These are phyloP conservation scores for Mucor plumbeus DNA, from an alignment of 371 early-diverging fungal genomes.

Conservation along the genomic window DNA sequence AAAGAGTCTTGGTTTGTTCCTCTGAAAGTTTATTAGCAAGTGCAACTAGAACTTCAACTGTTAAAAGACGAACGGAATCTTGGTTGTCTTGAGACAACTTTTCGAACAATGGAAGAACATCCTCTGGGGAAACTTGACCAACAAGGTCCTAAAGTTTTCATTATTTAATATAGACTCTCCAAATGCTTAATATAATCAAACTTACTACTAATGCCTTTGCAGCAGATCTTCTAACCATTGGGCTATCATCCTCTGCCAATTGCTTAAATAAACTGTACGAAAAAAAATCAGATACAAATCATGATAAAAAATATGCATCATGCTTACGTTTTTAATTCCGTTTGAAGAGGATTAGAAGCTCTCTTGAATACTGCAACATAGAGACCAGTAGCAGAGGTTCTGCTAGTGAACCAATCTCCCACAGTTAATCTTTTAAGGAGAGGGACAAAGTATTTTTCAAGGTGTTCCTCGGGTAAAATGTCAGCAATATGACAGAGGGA, in stretches of 20 bases:
- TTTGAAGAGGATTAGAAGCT: slow-evolving; percentile 74
- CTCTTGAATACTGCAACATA: slow-evolving; percentile 84
- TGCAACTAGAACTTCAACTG: slow-evolving; percentile 91
- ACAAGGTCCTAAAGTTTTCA: slow-evolving; percentile 58
- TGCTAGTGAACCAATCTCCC: slow-evolving; percentile 98
- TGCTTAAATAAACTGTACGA: slow-evolving; percentile 64
- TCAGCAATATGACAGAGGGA: slow-evolving; percentile 85
- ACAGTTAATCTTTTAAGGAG: slow-evolving; percentile 87
- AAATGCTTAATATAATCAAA: not conserved
- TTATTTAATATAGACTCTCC: too few relatives aligned
- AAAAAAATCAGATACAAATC: not conserved
- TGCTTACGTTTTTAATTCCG: slow-evolving; percentile 70
- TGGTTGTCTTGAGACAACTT: slow-evolving; percentile 86
- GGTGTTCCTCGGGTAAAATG: slow-evolving; percentile 73
- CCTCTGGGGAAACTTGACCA: slow-evolving; percentile 70
- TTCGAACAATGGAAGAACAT: slow-evolving; percentile 81
- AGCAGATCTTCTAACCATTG: slow-evolving; percentile 97
- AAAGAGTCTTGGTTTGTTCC: slow-evolving; percentile 76
- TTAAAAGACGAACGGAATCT: slow-evolving; percentile 96
- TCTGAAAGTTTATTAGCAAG: slow-evolving; percentile 81
- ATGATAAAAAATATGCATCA: slow-evolving; percentile 2
- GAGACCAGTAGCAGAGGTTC: slow-evolving; percentile 92
- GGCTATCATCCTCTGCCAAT: slow-evolving; percentile 93
- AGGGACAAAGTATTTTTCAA: slow-evolving; percentile 90
- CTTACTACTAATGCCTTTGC: slow-evolving; percentile 66